A percentile compares a stretch with the other conserved stretches of the same genome.
Evolutionary conservation across 768 basidiomycete genomes (phyloP).

Genomic region (Mycena haematopus): DNA sequence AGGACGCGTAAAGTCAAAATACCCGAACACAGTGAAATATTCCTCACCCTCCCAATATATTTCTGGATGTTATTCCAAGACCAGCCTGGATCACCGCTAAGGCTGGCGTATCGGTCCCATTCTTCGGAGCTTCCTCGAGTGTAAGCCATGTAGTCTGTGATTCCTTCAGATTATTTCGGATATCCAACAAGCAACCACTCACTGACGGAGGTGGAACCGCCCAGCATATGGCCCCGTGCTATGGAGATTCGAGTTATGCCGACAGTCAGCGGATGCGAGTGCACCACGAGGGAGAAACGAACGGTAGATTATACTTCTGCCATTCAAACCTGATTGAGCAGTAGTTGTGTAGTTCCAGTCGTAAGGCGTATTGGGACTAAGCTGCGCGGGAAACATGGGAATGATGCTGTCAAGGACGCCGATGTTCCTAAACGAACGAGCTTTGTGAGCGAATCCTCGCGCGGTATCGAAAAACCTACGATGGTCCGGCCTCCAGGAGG

Average conservation of each 20-base stretch:
- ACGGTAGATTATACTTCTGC: constrained; percentile 31
- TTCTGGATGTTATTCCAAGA: constrained; percentile 34
- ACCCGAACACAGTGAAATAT: too few species aligned
- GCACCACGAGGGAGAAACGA: neutral
- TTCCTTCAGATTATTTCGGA: neutral
- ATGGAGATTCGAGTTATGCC: too few species aligned
- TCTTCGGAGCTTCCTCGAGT: constrained; percentile 46
- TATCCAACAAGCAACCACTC: constrained; percentile 13
- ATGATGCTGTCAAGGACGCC: constrained; percentile 14
- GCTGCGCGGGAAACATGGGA: constrained; percentile 9
- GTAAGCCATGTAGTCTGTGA: constrained; percentile 36
- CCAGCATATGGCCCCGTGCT: constrained; percentile 39
- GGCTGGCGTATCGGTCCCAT: constrained; percentile 56
- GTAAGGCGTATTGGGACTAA: constrained; percentile 26
- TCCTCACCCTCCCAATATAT: constrained; percentile 34
- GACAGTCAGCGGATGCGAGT: neutral
- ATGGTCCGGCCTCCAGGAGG: constrained; percentile 19
- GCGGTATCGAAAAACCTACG: neutral
- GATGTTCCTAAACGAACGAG: constrained; percentile 7
- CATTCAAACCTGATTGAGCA: constrained; percentile 36
- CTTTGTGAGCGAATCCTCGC: neutral
- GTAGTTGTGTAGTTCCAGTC: constrained; percentile 47
- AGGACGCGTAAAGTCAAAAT: too few species aligned
- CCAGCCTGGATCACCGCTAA: constrained; percentile 57
- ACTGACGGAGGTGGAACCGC: constrained; percentile 43